A percentile compares a stretch with the other conserved stretches of the same genome.
phyloP scores from a whole-genome alignment of 2,329 filamentous ascomycete species.

The Aureobasidium uvarum region DNA sequence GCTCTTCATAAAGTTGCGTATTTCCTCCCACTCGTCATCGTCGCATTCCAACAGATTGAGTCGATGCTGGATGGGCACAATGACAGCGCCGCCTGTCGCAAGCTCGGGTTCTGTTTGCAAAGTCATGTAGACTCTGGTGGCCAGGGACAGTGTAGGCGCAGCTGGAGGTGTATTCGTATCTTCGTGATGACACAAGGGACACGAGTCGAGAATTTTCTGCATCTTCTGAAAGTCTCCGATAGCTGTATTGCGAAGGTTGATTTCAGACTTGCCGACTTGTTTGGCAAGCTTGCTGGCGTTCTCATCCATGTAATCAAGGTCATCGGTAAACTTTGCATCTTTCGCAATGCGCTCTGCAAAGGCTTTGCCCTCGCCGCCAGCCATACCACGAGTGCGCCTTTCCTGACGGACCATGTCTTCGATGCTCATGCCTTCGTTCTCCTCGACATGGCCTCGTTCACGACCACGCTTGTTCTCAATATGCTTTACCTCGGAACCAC shows the following conservation, averaged over 20 bases:
- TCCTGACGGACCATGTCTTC: slow-evolving; percentile 98
- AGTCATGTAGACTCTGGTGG: slow-evolving; percentile 81
- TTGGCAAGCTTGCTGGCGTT: slow-evolving; percentile 88
- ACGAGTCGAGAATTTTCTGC: slow-evolving; percentile 79
- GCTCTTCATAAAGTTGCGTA: slow-evolving; percentile 98
- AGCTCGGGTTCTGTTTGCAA: slow-evolving; percentile 88
- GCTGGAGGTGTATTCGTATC: slow-evolving; percentile 73
- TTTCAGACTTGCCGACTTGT: slow-evolving; percentile 81
- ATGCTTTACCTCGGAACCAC: slow-evolving; percentile 70
- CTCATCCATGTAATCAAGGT: slow-evolving; percentile 96
- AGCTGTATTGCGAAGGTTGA: slow-evolving; percentile 82
- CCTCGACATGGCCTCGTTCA: slow-evolving; percentile 79
- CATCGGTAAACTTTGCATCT: slow-evolving; percentile 84
- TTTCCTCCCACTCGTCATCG: slow-evolving; percentile 98
- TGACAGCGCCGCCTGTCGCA: slow-evolving; percentile 76
- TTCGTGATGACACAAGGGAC: slow-evolving; percentile 90
- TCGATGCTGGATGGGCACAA: slow-evolving; percentile 83
- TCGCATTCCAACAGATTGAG: slow-evolving; percentile 95
- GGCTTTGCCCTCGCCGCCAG: slow-evolving; percentile 74
- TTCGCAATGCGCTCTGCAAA: slow-evolving; percentile 93
- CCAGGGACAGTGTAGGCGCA: slow-evolving; percentile 83
- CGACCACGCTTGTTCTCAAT: slow-evolving; percentile 77
- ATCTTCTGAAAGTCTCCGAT: slow-evolving; percentile 88
- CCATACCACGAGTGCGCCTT: slow-evolving; percentile 73
- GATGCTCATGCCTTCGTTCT: slow-evolving; percentile 93